Percentiles rank a stretch among this genome's conserved stretches.
Conservation (phyloP, 2,329 filamentous ascomycete genomes). For the Zalaria sp. region DNA sequence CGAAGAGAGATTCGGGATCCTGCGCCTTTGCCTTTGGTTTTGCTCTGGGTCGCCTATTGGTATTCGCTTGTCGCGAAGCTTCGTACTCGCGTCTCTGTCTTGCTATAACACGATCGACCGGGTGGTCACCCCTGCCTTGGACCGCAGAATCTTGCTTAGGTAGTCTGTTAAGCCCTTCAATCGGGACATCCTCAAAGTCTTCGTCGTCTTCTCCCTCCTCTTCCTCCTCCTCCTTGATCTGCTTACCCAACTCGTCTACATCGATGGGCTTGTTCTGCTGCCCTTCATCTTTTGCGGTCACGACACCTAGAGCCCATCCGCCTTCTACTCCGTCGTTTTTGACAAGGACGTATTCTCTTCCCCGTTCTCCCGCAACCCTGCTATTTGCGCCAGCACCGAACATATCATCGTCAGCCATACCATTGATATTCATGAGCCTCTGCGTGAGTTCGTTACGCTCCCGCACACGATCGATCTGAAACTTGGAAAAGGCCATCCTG, state of each 20-base stretch:
- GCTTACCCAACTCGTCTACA: slow-evolving; percentile 52
- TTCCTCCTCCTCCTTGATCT: slow-evolving; percentile 37
- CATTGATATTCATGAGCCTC: slow-evolving; percentile 83
- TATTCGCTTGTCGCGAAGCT: slow-evolving; percentile 17
- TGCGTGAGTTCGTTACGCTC: slow-evolving; percentile 94
- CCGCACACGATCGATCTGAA: slow-evolving; percentile 86
- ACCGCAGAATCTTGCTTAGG: slow-evolving; percentile 40
- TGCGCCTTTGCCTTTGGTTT: slow-evolving; percentile 13
- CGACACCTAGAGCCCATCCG: slow-evolving; percentile 89
- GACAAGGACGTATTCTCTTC: slow-evolving; percentile 87
- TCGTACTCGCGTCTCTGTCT: slow-evolving; percentile 34
- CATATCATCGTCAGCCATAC: slow-evolving; percentile 67
- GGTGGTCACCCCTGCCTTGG: not conserved
- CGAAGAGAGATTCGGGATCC: slow-evolving; percentile 42
- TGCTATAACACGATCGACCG: slow-evolving; percentile 16
- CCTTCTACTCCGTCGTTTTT: slow-evolving; percentile 92
- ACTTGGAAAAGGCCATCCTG: slow-evolving; percentile 90
- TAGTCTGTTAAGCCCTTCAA: slow-evolving; percentile 75
- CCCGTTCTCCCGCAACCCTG: slow-evolving; percentile 70
- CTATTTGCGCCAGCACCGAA: slow-evolving; percentile 45
- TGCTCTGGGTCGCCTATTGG: slow-evolving; percentile 9
- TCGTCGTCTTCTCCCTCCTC: slow-evolving; percentile 56
- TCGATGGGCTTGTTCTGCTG: slow-evolving; percentile 82
- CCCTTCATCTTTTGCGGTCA: slow-evolving; percentile 68
- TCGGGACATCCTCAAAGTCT: slow-evolving; percentile 85